Percentiles rank a stretch among this genome's conserved stretches.
phyloP scores from a whole-genome alignment of 352 stramenopile genomes.

The Ophiocytium majus region DNA sequence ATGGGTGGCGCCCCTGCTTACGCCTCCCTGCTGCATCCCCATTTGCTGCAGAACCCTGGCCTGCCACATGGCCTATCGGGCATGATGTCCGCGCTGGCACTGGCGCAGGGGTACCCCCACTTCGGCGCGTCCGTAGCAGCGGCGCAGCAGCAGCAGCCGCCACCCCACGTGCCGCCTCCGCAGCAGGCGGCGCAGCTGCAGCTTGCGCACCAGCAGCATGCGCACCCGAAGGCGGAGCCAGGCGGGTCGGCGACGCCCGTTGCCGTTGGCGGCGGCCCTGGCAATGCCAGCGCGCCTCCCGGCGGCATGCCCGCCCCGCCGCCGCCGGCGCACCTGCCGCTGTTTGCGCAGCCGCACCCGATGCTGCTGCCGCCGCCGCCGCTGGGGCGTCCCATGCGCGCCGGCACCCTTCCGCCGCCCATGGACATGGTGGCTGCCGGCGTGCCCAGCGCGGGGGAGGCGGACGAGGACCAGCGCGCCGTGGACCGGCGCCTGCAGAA shows the following conservation, averaged over 20 bases:
- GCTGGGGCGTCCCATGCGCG: not conserved
- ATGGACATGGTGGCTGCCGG: not conserved
- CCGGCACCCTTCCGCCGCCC: not conserved
- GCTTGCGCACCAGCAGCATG: not conserved
- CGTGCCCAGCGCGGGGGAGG: not conserved
- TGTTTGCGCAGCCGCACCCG: not conserved
- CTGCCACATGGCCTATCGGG: not conserved
- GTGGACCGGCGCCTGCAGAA: constrained; percentile 37
- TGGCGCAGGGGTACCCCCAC: not conserved
- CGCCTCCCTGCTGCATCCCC: not conserved
- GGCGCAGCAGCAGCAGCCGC: not conserved
- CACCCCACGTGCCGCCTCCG: not conserved
- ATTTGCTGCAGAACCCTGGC: not conserved
- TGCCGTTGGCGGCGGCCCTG: too few relatives aligned
- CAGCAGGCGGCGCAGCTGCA: not conserved
- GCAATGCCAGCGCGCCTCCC: not conserved
- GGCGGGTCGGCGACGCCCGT: too few relatives aligned
- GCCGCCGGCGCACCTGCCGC: not conserved
- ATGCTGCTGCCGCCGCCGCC: not conserved
- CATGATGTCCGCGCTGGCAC: not conserved
- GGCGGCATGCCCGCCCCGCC: not conserved
- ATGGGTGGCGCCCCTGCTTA: not conserved
- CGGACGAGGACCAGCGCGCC: not conserved
- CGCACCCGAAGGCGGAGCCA: too few relatives aligned
- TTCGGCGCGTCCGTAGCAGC: not conserved